phyloP scores from a whole-genome alignment of 768 basidiomycete genomes.

The Suillus lakei region DNA sequence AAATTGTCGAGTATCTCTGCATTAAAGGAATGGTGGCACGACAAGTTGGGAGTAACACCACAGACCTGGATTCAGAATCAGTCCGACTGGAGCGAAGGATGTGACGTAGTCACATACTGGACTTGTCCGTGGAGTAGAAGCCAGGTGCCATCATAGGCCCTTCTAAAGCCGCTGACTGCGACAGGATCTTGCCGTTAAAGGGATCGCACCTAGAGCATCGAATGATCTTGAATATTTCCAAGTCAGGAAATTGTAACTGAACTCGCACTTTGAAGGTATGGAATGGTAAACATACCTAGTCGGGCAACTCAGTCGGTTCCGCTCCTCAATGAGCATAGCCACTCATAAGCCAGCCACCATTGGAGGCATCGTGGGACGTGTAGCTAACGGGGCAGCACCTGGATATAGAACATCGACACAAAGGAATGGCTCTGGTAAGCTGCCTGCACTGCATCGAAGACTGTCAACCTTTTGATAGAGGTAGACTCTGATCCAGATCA shows the following conservation, averaged over 20 bases:
- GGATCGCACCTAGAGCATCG: not conserved
- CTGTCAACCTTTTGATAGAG: constrained; percentile 7
- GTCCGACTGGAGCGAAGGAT: not conserved
- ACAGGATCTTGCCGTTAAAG: not conserved
- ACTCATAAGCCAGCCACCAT: not conserved
- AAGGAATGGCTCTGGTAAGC: not conserved
- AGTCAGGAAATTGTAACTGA: not conserved
- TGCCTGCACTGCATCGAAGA: constrained; percentile 9
- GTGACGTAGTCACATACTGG: constrained; percentile 1
- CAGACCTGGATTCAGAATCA: not conserved
- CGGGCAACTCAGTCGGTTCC: constrained; percentile 1
- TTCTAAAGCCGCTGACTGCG: constrained; percentile 2
- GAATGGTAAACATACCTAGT: not conserved
- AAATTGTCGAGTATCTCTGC: not conserved
- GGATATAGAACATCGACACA: constrained; percentile 1
- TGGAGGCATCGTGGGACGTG: not conserved
- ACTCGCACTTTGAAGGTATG: not conserved
- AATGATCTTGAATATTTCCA: not conserved
- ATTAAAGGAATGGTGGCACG: too few species aligned
- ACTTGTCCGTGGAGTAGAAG: not conserved
- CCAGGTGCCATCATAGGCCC: not conserved
- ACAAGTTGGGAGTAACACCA: not conserved
- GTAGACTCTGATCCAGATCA: constrained; percentile 3
- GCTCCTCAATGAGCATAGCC: not conserved
- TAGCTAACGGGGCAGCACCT: not conserved